Base-by-base conservation (phyloP, 768 basidiomycete species). In the Lentinula aciculospora region DNA sequence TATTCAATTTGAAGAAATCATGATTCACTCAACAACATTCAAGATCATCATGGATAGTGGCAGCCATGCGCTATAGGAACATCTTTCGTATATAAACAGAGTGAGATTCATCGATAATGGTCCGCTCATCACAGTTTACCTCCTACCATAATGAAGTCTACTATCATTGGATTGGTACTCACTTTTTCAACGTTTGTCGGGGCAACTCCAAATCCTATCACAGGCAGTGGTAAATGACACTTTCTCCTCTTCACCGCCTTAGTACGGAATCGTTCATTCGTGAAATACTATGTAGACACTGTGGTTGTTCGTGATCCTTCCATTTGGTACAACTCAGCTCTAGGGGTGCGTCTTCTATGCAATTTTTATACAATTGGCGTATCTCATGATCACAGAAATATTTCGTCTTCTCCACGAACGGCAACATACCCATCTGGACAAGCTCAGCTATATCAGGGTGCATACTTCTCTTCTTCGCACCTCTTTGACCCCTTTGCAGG, bases 321-420 rank as follows among this genome's bases (percentile, higher is more conserved):
- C 42, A 56, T 56, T 9, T 44, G 25, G 25, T 56, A 56, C 44
- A 56, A 56, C 21, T 34, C 54, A 5, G 40, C 8, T 42, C 29
- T 36, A 21, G 27, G 28, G 21, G 54, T 31, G 29, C 28, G 39
- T 37, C 4, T n/a, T n/a, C n/a, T n/a, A n/a, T n/a, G n/a, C n/a
- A n/a, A n/a, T n/a, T n/a, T n/a, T n/a, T n/a, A n/a, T n/a, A n/a
- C n/a, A n/a, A n/a, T n/a, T n/a, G n/a, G n/a, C n/a, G n/a, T n/a
- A n/a, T n/a, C n/a, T n/a, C n/a, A n/a, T n/a, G n/a, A n/a, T n/a
- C 42, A 17, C 29, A 56, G 54, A 31, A 42, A 46, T 56, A 56
- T 28, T 56, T 56, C 29, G 39, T 56, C 4, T 56, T 56, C 25
- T 28, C 40, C 13, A 56, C 54, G 19, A 32, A 28, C 2, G 7